Evolutionary conservation across 345 rosid species (phyloP).

Genomic region (Citrus unshiu): DNA sequence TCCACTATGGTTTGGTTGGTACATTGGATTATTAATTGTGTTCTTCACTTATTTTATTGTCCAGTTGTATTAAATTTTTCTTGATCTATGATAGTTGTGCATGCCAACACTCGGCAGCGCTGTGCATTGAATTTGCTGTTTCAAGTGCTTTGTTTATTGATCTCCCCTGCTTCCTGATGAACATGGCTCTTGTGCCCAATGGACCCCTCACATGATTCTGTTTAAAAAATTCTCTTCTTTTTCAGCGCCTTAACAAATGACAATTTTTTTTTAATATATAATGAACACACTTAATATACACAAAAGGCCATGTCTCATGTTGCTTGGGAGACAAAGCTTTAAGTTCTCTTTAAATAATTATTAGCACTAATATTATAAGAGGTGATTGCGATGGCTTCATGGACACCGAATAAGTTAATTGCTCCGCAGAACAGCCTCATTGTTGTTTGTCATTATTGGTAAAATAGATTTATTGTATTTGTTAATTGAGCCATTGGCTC

Average conservation of each 20-base stretch:
- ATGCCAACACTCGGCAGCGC: conserved; percentile 1
- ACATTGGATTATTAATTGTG: conserved; percentile 3
- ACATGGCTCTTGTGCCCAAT: conserved; percentile 51
- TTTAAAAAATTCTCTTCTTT: conserved; percentile 18
- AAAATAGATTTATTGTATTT: not conserved
- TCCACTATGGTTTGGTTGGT: conserved; percentile 9
- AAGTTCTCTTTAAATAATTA: not conserved
- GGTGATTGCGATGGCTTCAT: conserved; percentile 8
- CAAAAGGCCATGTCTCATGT: conserved; percentile 23
- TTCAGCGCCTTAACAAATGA: conserved; percentile 3
- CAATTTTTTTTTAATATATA: no score
- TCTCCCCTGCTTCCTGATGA: conserved; percentile 24
- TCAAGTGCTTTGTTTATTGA: conserved; percentile 1
- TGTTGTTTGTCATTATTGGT: conserved; percentile 3
- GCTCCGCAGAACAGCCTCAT: not conserved
- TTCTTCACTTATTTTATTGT: not conserved
- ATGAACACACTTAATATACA: conserved; percentile 15
- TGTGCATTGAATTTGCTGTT: conserved; percentile 24
- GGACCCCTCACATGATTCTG: conserved; percentile 34
- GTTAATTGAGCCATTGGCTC: not conserved
- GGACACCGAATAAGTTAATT: conserved; percentile 5
- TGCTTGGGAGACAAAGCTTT: conserved; percentile 7
- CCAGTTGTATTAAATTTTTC: not conserved
- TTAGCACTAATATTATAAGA: not conserved
- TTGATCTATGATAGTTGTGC: no score